These are phyloP conservation scores for Colletotrichum phormii DNA, from an alignment of 2,329 filamentous ascomycete species.

Conservation along the genomic window DNA sequence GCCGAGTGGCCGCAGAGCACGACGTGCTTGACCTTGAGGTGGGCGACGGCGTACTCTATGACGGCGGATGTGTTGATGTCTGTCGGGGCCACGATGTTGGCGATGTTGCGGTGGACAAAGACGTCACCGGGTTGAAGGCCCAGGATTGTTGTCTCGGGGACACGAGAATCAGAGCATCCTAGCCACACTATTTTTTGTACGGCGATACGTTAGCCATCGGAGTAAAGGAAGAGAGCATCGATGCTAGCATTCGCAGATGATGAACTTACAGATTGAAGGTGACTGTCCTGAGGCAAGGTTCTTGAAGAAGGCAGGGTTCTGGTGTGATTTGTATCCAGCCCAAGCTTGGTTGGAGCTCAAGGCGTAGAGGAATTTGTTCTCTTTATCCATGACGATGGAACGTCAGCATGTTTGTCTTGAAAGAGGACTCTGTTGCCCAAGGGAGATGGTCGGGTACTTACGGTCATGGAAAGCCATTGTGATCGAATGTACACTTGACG, in stretches of 20 bases:
- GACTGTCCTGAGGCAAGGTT: constrained; percentile 75
- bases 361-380: constrained; percentile 71
- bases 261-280: constrained; percentile 66
- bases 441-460: constrained; percentile 6
- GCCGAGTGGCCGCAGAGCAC: constrained; percentile 76
- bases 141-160: constrained; percentile 85
- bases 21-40: constrained; percentile 78
- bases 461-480: constrained; percentile 32
- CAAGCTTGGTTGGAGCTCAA: constrained; percentile 78
- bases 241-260: not conserved
- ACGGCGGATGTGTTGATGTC: constrained; percentile 82
- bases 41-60: constrained; percentile 81
- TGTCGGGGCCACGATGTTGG: constrained; percentile 80
- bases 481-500: not conserved
- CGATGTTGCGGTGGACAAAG: constrained; percentile 92
- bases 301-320: constrained; percentile 78
- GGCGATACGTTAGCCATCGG: not conserved
- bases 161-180: constrained; percentile 87
- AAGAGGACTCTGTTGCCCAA: not conserved
- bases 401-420: constrained; percentile 10
- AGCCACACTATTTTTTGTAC: constrained; percentile 72
- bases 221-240: no score
- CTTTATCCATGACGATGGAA: constrained; percentile 40
- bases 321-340: constrained; percentile 72
- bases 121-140: constrained; percentile 85